Evolutionary conservation across 2,329 filamentous ascomycete genomes (phyloP).

Genomic region (Fusarium verrucosum): DNA sequence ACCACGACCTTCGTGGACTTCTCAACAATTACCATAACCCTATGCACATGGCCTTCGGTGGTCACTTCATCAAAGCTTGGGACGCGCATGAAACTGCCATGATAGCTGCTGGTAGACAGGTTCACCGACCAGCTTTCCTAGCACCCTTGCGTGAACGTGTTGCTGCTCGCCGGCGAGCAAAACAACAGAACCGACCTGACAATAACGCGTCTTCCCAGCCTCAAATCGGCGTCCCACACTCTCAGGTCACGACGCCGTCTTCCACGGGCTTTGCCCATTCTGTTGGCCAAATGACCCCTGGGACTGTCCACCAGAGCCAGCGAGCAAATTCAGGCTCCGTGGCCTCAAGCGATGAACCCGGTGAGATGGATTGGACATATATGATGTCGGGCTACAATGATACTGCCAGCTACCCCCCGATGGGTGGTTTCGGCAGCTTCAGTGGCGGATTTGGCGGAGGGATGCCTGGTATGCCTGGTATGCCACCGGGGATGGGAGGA

Average conservation of each 20-base stretch:
- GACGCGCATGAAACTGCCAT: constrained; percentile 63
- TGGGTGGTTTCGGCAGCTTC: constrained; percentile 46
- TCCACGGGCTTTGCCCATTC: constrained; percentile 49
- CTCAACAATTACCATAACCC: constrained; percentile 62
- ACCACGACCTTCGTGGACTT: constrained; percentile 62
- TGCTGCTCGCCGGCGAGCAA: constrained; percentile 48
- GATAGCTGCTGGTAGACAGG: constrained; percentile 54
- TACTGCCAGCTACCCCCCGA: constrained; percentile 43
- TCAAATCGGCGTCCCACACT: constrained; percentile 41
- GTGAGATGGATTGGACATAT: constrained; percentile 61
- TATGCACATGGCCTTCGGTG: constrained; percentile 66
- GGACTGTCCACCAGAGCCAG: constrained; percentile 10
- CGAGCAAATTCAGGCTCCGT: constrained; percentile 30
- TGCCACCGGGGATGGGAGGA: constrained; percentile 29
- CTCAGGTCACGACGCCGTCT: constrained; percentile 35
- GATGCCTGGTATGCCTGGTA: constrained; percentile 37
- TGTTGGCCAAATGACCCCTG: constrained; percentile 33
- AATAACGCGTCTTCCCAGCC: constrained; percentile 32
- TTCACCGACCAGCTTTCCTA: constrained; percentile 59
- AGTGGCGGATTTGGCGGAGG: constrained; percentile 40
- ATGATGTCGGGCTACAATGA: constrained; percentile 57
- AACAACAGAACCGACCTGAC: constrained; percentile 43
- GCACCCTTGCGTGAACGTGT: constrained; percentile 57
- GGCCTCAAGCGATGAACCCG: constrained; percentile 44
- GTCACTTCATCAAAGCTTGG: constrained; percentile 71